Percentiles rank a stretch among this genome's conserved stretches.
Conservation (phyloP, 768 basidiomycete species). For the Gymnopilus junonius region DNA sequence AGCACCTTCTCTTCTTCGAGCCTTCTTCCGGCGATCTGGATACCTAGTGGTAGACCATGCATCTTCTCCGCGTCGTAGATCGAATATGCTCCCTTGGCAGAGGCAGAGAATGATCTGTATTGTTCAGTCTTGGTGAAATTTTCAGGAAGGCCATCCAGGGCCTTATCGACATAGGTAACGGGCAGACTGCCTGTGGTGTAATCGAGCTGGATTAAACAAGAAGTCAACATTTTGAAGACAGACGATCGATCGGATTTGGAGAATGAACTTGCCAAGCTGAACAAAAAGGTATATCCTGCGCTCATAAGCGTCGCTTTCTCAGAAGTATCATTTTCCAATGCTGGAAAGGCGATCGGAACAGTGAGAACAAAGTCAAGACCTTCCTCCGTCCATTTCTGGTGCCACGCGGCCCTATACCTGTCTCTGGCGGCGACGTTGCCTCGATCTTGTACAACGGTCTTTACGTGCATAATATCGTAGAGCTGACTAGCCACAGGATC, state of each 20-base stretch:
- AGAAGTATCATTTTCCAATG: conserved; percentile 55
- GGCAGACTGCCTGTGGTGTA: conserved; percentile 12
- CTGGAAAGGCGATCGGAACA: conserved; percentile 65
- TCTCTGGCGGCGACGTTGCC: conserved; percentile 51
- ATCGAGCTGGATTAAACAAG: conserved; percentile 7
- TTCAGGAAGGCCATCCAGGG: not conserved
- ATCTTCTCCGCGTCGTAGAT: conserved; percentile 65
- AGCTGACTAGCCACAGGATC: conserved; percentile 43
- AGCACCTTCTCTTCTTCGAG: conserved; percentile 78
- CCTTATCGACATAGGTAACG: conserved; percentile 8
- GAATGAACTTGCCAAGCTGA: conserved; percentile 58
- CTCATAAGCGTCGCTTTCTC: conserved; percentile 59
- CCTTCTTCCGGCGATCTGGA: conserved; percentile 64
- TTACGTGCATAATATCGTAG: conserved; percentile 45
- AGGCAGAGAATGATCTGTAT: conserved; percentile 36
- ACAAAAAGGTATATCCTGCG: conserved; percentile 67
- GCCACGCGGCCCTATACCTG: conserved; percentile 47
- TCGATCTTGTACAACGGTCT: conserved; percentile 55
- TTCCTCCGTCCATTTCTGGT: conserved; percentile 48
- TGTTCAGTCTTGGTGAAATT: conserved; percentile 25
- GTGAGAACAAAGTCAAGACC: conserved; percentile 67
- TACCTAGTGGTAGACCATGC: conserved; percentile 70
- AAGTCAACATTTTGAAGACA: conserved; percentile 17
- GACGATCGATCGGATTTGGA: not conserved
- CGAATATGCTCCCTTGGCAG: conserved; percentile 44